These are phyloP conservation scores for Ruellia speciosa DNA, from an alignment of 305 asterid species.

Conservation along the genomic window DNA sequence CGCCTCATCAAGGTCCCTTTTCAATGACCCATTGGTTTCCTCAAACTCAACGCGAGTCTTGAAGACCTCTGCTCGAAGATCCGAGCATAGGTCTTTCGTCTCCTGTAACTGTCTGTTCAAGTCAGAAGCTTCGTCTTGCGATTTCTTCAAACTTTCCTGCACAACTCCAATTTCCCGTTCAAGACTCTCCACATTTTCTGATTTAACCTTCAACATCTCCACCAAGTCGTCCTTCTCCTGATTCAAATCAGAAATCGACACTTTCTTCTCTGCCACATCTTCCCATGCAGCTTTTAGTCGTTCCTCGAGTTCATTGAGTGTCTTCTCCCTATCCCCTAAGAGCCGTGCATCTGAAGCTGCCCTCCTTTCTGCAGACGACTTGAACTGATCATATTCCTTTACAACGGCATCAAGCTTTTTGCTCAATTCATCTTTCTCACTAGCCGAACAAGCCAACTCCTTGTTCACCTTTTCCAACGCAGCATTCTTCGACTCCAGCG, in stretches of 20 bases:
- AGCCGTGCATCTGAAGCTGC: constrained; percentile 50
- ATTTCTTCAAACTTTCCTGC: constrained; percentile 37
- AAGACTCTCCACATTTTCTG: constrained; percentile 40
- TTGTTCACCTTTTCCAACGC: constrained; percentile 35
- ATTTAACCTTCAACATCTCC: constrained; percentile 39
- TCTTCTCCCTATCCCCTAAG: constrained; percentile 40
- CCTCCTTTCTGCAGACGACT: constrained; percentile 39
- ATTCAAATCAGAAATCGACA: constrained; percentile 37
- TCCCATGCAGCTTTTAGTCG: constrained; percentile 41
- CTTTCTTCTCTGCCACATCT: constrained; percentile 33
- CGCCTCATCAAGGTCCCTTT: constrained; percentile 43
- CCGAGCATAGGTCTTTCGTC: constrained; percentile 42
- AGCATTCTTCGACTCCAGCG: constrained; percentile 42
- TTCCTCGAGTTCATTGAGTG: constrained; percentile 39
- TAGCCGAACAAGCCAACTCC: constrained; percentile 34
- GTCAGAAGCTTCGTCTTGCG: constrained; percentile 42
- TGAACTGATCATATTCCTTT: constrained; percentile 44
- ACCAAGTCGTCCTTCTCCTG: constrained; percentile 40
- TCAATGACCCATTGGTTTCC: constrained; percentile 37
- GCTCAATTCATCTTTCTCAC: constrained; percentile 39
- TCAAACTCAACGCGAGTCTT: constrained; percentile 37
- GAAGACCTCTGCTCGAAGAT: constrained; percentile 49
- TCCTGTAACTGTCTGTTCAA: constrained; percentile 42
- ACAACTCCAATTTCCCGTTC: constrained; percentile 41
- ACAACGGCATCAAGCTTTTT: constrained; percentile 29